Evolutionary conservation across 2,329 filamentous ascomycete genomes (phyloP).

Genomic region (Septoria petroselini): DNA sequence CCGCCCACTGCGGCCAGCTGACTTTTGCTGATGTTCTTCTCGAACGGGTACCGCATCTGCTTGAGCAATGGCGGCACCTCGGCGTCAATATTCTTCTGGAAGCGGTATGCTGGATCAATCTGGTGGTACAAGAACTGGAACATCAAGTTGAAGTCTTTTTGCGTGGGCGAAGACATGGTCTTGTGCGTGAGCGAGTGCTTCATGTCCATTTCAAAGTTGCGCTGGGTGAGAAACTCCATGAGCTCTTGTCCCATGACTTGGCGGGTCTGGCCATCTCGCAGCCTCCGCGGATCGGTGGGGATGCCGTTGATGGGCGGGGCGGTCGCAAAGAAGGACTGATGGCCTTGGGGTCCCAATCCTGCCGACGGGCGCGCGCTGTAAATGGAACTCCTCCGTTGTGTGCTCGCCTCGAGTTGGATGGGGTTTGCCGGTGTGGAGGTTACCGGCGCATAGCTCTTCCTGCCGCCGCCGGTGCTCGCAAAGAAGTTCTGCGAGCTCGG

Average conservation of each 20-base stretch:
- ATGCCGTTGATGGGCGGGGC: conserved; percentile 77
- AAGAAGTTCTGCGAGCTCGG: conserved; percentile 71
- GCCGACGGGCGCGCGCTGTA: conserved; percentile 57
- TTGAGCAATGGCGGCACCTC: conserved; percentile 91
- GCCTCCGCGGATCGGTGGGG: conserved; percentile 78
- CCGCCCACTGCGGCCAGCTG: conserved; percentile 92
- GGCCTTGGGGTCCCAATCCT: conserved; percentile 57
- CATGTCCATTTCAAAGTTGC: conserved; percentile 98
- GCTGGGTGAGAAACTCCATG: conserved; percentile 83
- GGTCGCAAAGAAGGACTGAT: conserved; percentile 94
- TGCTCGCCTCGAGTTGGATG: conserved; percentile 50
- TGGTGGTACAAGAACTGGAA: conserved; percentile 97
- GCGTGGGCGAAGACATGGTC: conserved; percentile 86
- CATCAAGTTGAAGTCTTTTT: conserved; percentile 97
- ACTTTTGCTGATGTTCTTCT: conserved; percentile 93
- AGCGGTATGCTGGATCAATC: conserved; percentile 89
- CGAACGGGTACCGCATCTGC: conserved; percentile 90
- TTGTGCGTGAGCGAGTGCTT: conserved; percentile 90
- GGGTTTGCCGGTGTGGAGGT: conserved; percentile 49
- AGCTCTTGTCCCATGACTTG: conserved; percentile 82
- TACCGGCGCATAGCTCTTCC: conserved; percentile 69
- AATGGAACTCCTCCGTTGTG: conserved; percentile 71
- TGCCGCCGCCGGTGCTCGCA: conserved; percentile 52
- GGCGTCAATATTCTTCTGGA: conserved; percentile 90
- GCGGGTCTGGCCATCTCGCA: conserved; percentile 78